Conservation (phyloP, 169 alveolate species). For the Neospora caninum region DNA sequence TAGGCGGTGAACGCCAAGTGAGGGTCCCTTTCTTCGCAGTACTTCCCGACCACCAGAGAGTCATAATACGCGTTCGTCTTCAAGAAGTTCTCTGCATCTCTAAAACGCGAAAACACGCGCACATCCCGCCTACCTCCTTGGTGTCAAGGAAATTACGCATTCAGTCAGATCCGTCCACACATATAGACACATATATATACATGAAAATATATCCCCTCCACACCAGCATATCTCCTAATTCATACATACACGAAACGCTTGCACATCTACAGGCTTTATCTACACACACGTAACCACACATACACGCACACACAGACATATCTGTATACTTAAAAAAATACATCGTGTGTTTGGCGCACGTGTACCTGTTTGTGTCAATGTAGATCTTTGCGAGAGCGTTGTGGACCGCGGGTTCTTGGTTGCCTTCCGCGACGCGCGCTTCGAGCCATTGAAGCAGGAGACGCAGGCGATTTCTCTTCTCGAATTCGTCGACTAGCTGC, state of each 20-base stretch:
- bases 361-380: constrained; percentile 93
- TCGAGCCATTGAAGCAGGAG: constrained; percentile 97
- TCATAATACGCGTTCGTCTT: constrained; percentile 97
- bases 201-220: too few species aligned
- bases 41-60: constrained; percentile 96
- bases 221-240: too few species aligned
- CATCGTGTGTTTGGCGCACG: too few species aligned
- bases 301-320: too few species aligned
- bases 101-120: neutral
- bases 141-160: too few species aligned
- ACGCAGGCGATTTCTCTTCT: constrained; percentile 96
- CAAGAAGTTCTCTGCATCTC: constrained; percentile 83
- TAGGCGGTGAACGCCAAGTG: constrained; percentile 99
- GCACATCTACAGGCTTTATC: too few species aligned
- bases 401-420: constrained; percentile 95
- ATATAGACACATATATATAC: too few species aligned
- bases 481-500: constrained; percentile 96
- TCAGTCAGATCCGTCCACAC: too few species aligned
- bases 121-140: too few species aligned
- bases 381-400: constrained; percentile 99
- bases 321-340: too few species aligned
- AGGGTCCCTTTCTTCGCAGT: constrained; percentile 99
- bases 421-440: constrained; percentile 97
- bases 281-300: too few species aligned
- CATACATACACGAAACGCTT: too few species aligned